phyloP scores from a whole-genome alignment of 2,329 filamentous ascomycete species.

The Penicillium sp. region DNA sequence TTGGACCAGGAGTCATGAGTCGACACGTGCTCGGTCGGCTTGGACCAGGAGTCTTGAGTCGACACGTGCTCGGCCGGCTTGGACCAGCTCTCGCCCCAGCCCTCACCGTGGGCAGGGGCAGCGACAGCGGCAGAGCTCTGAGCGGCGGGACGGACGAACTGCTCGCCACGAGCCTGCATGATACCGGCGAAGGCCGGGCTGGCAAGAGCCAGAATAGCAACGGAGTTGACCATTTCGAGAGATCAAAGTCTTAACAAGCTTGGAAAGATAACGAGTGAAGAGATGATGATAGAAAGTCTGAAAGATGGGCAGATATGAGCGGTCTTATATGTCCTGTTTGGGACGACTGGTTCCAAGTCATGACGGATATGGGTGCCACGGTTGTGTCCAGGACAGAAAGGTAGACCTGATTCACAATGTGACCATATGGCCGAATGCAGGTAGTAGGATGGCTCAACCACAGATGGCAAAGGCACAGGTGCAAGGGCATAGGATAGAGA shows the following conservation, averaged over 20 bases:
- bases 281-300: conserved; percentile 9
- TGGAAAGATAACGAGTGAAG: conserved; percentile 24
- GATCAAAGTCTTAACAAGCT: conserved; percentile 17
- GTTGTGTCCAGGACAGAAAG: conserved; percentile 27
- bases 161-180: conserved; percentile 25
- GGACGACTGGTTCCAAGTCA: conserved; percentile 8
- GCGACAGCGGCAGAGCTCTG: conserved; percentile 4
- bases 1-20: conserved; percentile 11
- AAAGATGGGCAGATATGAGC: conserved; percentile 6
- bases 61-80: conserved; percentile 4
- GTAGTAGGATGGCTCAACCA: conserved; percentile 11
- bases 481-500: conserved; percentile 10
- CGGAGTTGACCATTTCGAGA: conserved; percentile 37
- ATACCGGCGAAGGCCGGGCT: conserved; percentile 37
- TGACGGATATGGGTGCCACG: conserved; percentile 24
- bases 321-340: conserved; percentile 28
- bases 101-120: conserved; percentile 1
- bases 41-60: conserved; percentile 10
- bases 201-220: conserved; percentile 37
- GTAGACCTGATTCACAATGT: conserved; percentile 22
- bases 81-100: conserved; percentile 12
- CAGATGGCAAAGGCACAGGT: conserved; percentile 20
- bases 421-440: conserved; percentile 18
- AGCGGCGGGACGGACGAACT: conserved; percentile 5
- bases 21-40: conserved; percentile 2